Evolutionary conservation across 2,329 filamentous ascomycete species (phyloP).

Genomic region (Bipolaris bicolor): DNA sequence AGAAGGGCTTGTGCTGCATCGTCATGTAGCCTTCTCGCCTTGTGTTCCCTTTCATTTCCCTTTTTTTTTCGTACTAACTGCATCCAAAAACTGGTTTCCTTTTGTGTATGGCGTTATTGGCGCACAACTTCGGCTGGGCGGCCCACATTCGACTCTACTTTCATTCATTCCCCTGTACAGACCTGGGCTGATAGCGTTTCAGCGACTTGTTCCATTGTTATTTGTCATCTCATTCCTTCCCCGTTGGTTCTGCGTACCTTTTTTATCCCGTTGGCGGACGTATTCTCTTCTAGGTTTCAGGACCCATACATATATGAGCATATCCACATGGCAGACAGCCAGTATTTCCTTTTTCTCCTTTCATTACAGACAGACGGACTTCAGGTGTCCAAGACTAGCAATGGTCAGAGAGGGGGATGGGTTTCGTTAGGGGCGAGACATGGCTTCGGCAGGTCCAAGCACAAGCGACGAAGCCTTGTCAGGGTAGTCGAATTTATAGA

Average conservation of each 20-base stretch:
- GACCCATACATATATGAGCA: conserved; percentile 13
- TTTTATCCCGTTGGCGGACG: conserved; percentile 4
- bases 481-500: conserved; percentile 25
- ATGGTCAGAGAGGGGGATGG: conserved; percentile 17
- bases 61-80: conserved; percentile 23
- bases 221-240: conserved; percentile 13
- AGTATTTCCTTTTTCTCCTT: conserved; percentile 13
- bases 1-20: conserved; percentile 72
- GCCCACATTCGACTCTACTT: conserved; percentile 17
- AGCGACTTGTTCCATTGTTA: conserved; percentile 36
- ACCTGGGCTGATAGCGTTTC: conserved; percentile 41
- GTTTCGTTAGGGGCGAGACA: conserved; percentile 16
- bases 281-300: conserved; percentile 9
- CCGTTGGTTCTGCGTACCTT: not conserved
- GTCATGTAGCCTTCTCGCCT: conserved; percentile 65
- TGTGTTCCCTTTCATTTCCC: conserved; percentile 37
- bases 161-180: conserved; percentile 16
- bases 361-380: conserved; percentile 16
- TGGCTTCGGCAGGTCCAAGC: conserved; percentile 30
- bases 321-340: conserved; percentile 13
- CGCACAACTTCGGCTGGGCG: conserved; percentile 17
- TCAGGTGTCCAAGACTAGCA: conserved; percentile 15
- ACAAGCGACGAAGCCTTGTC: conserved; percentile 11
- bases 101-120: conserved; percentile 36
- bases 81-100: conserved; percentile 32